Base-by-base conservation (phyloP, 257 asterid genomes). In the Solanum bulbocastanum region DNA sequence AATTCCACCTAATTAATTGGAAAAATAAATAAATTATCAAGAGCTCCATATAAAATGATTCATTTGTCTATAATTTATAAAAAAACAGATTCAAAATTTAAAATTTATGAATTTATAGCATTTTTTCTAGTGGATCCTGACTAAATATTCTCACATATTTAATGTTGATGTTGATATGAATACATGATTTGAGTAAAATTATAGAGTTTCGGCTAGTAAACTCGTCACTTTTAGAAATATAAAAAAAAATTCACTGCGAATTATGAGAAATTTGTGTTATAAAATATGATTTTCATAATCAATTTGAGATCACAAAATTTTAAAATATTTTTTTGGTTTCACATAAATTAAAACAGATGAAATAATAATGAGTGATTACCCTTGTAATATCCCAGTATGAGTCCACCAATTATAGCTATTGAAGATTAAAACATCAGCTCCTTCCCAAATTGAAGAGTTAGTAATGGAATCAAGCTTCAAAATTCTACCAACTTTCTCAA, bases 401-500 rank as follows among this genome's bases (percentile, higher is more conserved):
- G 88, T 83, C 98, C 98, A 95, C 98, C 98, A 95, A 83, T 95
- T 94, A 87, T 93, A 93, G 87, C 86, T 90, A 89, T 95, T 94
- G 93, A 95, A 95, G 87, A 95, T 88, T 37, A 95, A 85, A 16
- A 94, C 66, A 20, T 94, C 93, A 37, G 65, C 87, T 52, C 76
- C 92, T 27, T 16, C 78, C 98, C 98, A 95, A 3, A 12, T 85
- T 4, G 69, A 83, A 52, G 87, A 89, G 25, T 88, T 87, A 72
- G 18, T 83, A 42, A 95, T 90, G 6, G 93, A 86, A 87, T 95
- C 97, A 14, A 95, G 94, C 87, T 66, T 90, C 68, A 95, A 86
- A 49, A 91, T 91, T 84, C 91, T 82, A 60, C 92, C 93, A 71
- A 5, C 88, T 58, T 85, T 12, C 65, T 85, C 89, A 65, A 20